Conservation (phyloP, 129 eudicot species). For the Smallanthus sonchifolius region DNA sequence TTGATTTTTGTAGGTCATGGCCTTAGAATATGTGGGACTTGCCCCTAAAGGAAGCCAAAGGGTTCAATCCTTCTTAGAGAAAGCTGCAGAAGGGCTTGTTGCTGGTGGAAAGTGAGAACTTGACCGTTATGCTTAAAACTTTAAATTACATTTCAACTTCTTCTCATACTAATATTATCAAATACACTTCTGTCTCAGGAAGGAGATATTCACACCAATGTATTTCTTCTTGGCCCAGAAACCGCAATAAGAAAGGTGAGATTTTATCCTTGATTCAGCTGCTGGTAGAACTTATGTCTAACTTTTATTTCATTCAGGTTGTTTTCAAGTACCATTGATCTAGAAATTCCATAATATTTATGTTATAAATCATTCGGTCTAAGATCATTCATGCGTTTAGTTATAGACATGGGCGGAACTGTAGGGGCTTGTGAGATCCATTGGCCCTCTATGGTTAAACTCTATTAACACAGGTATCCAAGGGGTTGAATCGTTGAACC, state of each 20-base stretch:
- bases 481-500: neutral
- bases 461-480: neutral
- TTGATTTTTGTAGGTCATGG: constrained; percentile 46
- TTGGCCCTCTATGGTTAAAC: neutral
- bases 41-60: constrained; percentile 96
- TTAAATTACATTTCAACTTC: neutral
- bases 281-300: constrained; percentile 5
- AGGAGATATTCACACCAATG: constrained; percentile 96
- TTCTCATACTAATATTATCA: neutral
- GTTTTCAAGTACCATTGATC: constrained; percentile 6
- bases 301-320: neutral
- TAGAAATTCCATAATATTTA: neutral
- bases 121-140: neutral
- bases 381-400: neutral
- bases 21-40: constrained; percentile 66
- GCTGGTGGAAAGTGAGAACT: constrained; percentile 87
- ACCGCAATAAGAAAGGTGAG: constrained; percentile 34
- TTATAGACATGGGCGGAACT: neutral
- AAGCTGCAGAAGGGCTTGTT: constrained; percentile 97
- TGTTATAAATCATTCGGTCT: neutral
- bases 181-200: constrained; percentile 46
- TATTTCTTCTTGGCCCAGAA: constrained; percentile 88
- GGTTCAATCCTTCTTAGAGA: constrained; percentile 86
- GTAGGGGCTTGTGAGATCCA: neutral
- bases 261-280: neutral